A percentile compares a stretch with the other conserved stretches of the same genome.
phyloP scores from a whole-genome alignment of 192 early-diverging fungal species.

The Entophlyctis luteolus region DNA sequence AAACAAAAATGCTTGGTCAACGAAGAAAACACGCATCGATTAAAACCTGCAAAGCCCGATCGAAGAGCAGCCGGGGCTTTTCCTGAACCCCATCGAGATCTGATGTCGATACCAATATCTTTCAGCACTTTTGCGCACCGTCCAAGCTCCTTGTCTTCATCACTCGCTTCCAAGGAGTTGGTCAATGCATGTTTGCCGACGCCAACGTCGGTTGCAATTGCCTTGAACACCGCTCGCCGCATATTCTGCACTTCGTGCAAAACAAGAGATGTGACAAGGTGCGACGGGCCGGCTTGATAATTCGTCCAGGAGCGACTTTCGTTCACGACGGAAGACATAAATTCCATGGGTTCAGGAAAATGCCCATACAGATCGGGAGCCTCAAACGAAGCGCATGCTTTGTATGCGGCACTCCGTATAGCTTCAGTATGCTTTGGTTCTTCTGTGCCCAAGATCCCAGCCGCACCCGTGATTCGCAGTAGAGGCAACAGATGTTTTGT shows the following conservation, averaged over 20 bases:
- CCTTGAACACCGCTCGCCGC: slow-evolving; percentile 9
- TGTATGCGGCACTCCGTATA: neutral
- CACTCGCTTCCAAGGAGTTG: neutral
- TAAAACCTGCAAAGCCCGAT: neutral
- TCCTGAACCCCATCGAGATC: neutral
- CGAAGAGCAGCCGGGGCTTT: slow-evolving; percentile 5
- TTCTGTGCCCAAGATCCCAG: too few relatives aligned
- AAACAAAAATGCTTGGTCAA: too few relatives aligned
- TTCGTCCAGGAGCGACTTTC: neutral
- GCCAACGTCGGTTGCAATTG: slow-evolving; percentile 2
- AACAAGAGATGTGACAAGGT: neutral
- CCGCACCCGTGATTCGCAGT: neutral
- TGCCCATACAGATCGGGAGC: slow-evolving; percentile 8
- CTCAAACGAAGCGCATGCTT: neutral
- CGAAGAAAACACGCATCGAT: too few relatives aligned
- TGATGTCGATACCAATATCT: neutral
- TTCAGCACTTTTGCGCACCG: neutral
- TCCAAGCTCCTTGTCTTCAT: neutral
- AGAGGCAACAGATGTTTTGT: neutral
- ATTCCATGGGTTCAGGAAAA: neutral
- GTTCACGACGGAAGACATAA: neutral
- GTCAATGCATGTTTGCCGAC: neutral
- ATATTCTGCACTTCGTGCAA: slow-evolving; percentile 1
- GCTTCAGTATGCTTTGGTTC: neutral
- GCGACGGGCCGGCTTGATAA: neutral